Conservation (phyloP, 805 yeast species). For the Torulaspora maleeae region DNA sequence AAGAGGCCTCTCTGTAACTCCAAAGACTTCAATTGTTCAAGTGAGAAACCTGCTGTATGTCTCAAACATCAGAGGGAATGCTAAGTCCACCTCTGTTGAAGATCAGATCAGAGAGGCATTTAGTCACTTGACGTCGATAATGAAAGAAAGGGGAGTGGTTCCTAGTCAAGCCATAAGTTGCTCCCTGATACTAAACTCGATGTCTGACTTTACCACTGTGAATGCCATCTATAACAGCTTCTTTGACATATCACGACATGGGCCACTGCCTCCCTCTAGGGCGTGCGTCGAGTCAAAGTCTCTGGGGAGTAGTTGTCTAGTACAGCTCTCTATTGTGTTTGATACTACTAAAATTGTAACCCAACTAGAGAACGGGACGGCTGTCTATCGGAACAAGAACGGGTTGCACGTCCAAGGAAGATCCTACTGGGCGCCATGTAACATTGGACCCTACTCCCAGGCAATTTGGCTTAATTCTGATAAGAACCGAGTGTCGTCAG, state of each 20-base stretch:
- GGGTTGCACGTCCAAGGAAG: constrained; percentile 91
- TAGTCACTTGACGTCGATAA: constrained; percentile 36
- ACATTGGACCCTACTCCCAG: constrained; percentile 97
- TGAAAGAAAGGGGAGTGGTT: constrained; percentile 33
- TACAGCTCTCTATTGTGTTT: constrained; percentile 58
- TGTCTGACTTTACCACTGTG: constrained; percentile 57
- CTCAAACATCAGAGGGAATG: constrained; percentile 41
- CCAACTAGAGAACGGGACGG: background rate
- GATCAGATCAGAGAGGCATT: constrained; percentile 51
- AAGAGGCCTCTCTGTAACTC: background rate
- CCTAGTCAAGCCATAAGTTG: constrained; percentile 53
- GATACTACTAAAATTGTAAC: constrained; percentile 26
- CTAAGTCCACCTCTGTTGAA: constrained; percentile 28
- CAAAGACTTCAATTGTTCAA: constrained; percentile 13
- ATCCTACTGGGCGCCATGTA: constrained; percentile 98
- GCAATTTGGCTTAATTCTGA: constrained; percentile 48
- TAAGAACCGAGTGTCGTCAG: constrained; percentile 46
- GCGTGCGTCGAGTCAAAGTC: constrained; percentile 68
- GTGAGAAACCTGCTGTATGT: constrained; percentile 38
- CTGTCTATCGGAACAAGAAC: constrained; percentile 37
- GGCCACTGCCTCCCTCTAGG: constrained; percentile 80
- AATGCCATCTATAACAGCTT: constrained; percentile 55
- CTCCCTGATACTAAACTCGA: constrained; percentile 56
- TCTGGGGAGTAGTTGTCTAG: constrained; percentile 23
- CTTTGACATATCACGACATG: constrained; percentile 40